Percentiles rank a stretch among this genome's conserved stretches.
These are phyloP conservation scores for Botryotinia globosa DNA, from an alignment of 2,329 filamentous ascomycete genomes.

Conservation along the genomic window DNA sequence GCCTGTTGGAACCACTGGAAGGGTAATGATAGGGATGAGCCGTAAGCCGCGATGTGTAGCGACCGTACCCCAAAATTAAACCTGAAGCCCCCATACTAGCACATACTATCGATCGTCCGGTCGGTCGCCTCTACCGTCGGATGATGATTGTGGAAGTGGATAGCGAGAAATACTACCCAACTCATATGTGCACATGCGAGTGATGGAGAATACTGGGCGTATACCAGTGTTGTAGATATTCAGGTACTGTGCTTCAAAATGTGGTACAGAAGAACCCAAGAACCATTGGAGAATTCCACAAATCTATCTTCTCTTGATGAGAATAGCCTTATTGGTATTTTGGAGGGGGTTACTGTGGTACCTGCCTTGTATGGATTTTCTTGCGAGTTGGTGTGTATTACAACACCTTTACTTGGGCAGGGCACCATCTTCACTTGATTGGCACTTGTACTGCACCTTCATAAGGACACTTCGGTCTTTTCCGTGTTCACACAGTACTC, in stretches of 20 bases:
- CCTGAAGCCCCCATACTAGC: background rate
- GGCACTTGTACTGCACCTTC: background rate
- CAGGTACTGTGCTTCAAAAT: constrained; percentile 1
- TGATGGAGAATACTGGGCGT: background rate
- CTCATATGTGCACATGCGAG: background rate
- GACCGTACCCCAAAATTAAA: background rate
- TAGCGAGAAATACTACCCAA: background rate
- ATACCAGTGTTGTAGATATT: background rate
- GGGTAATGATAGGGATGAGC: constrained; percentile 11
- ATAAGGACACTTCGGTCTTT: background rate
- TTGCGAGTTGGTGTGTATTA: background rate
- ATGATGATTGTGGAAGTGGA: constrained; percentile 2
- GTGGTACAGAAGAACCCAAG: constrained; percentile 6
- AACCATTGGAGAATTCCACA: background rate
- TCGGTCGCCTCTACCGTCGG: background rate
- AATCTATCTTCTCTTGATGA: background rate
- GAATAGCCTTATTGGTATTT: background rate
- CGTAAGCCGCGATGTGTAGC: constrained; percentile 4
- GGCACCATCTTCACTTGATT: background rate
- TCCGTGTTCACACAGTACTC: background rate
- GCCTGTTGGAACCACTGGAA: background rate
- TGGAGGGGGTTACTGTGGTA: background rate
- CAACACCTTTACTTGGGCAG: background rate
- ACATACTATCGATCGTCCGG: background rate
- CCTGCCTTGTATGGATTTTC: constrained; percentile 2